Conservation (phyloP, 2,329 filamentous ascomycete species). For the Arachnomyces sp. region DNA sequence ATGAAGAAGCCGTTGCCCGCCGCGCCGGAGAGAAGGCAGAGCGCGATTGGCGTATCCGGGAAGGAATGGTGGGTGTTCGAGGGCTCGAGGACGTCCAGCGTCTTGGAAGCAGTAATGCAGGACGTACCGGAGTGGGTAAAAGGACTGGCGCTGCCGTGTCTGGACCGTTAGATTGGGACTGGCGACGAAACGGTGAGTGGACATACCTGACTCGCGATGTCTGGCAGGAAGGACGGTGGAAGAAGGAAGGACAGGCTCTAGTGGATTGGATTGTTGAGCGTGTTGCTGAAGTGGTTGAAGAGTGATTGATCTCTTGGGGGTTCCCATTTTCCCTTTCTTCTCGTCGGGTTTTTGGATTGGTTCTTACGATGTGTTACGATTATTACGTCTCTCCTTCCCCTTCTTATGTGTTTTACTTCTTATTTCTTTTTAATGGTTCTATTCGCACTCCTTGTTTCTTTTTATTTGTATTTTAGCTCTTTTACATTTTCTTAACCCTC, state of each 20-base stretch:
- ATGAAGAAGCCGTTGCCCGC: constrained; percentile 60
- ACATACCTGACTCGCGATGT: constrained; percentile 29
- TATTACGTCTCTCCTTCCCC: too few species aligned
- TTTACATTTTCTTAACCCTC: too few species aligned
- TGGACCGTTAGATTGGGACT: constrained; percentile 19
- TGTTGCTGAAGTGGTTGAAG: constrained; percentile 26
- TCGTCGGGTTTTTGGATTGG: too few species aligned
- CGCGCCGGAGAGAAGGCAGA: constrained; percentile 65
- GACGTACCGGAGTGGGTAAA: constrained; percentile 1
- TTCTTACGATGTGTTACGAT: too few species aligned
- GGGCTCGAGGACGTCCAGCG: constrained; percentile 21
- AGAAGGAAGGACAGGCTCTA: constrained; percentile 31
- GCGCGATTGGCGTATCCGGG: constrained; percentile 58
- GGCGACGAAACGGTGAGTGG: constrained; percentile 18
- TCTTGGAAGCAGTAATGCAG: constrained; percentile 13
- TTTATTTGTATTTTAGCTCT: too few species aligned
- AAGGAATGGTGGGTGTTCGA: constrained; percentile 36
- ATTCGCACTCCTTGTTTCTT: too few species aligned
- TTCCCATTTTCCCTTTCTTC: too few species aligned
- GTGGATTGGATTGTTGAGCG: constrained; percentile 34
- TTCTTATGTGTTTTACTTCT: too few species aligned
- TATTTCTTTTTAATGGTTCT: too few species aligned
- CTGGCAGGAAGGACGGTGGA: constrained; percentile 35
- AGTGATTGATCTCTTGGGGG: neutral
- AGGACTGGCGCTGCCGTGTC: constrained; percentile 7